Conservation (phyloP, 2,329 filamentous ascomycete species). For the Fusarium acutatum region DNA sequence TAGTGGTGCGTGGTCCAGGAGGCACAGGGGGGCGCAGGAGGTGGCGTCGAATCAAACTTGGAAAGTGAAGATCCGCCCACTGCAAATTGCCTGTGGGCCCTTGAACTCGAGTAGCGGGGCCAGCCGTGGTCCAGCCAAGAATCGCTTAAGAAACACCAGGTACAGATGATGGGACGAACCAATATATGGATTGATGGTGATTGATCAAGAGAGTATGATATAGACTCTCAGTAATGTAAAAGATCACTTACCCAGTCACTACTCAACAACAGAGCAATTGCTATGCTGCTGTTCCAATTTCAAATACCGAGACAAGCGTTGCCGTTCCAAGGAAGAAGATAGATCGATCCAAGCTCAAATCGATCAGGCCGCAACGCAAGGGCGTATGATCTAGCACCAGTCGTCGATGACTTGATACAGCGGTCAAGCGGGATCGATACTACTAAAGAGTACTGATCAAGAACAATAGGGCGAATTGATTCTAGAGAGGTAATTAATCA, state of each 20-base stretch:
- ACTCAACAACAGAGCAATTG: not conserved
- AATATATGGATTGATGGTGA: not conserved
- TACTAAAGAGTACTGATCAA: not conserved
- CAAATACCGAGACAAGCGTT: slow-evolving; percentile 23
- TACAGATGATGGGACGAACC: not conserved
- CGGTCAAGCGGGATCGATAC: not conserved
- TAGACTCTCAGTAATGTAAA: not conserved
- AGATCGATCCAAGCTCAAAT: slow-evolving; percentile 23
- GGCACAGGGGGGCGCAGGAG: slow-evolving; percentile 41
- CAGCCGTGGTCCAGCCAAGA: slow-evolving; percentile 17
- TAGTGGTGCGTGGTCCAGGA: slow-evolving; percentile 34
- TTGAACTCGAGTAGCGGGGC: slow-evolving; percentile 27
- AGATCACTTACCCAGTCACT: slow-evolving; percentile 18
- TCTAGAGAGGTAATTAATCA: not conserved
- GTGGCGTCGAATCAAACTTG: slow-evolving; percentile 42
- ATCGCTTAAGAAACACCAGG: slow-evolving; percentile 27
- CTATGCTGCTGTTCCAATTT: slow-evolving; percentile 4
- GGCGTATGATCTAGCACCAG: slow-evolving; percentile 10
- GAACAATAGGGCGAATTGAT: not conserved
- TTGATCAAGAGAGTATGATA: not conserved
- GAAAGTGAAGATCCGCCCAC: slow-evolving; percentile 41
- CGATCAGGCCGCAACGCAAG: slow-evolving; percentile 34
- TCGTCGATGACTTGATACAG: not conserved
- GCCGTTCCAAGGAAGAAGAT: slow-evolving; percentile 2
- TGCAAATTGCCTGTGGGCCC: slow-evolving; percentile 41